Conservation (phyloP, 768 basidiomycete genomes). For the Rhodotorula babjevae region DNA sequence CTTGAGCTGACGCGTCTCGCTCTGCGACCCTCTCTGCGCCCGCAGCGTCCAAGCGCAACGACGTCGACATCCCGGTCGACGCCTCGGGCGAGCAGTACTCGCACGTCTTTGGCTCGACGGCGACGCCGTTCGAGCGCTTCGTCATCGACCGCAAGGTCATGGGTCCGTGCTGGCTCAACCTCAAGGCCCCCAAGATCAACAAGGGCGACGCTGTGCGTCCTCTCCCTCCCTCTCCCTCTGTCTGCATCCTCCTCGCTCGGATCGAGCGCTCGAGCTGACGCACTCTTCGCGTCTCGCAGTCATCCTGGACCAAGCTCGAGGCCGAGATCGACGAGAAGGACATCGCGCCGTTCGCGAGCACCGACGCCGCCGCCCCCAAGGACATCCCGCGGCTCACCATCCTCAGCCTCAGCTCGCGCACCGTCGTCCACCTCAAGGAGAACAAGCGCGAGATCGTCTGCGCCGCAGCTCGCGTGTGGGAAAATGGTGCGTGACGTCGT, state of each 20-base stretch:
- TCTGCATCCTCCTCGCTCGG: no score
- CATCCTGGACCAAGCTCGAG: slow-evolving; percentile 97
- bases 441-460: slow-evolving; percentile 94
- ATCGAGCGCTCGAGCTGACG: neutral
- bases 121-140: slow-evolving; percentile 84
- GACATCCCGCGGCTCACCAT: slow-evolving; percentile 84
- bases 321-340: slow-evolving; percentile 74
- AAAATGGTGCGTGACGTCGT: slow-evolving; percentile 53
- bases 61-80: slow-evolving; percentile 62
- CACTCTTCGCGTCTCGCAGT: slow-evolving; percentile 51
- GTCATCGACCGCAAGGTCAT: slow-evolving; percentile 95
- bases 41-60: slow-evolving; percentile 44
- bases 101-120: slow-evolving; percentile 84
- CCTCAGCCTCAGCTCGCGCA: slow-evolving; percentile 79
- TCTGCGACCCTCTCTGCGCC: no score
- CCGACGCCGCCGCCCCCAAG: slow-evolving; percentile 63
- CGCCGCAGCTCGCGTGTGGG: slow-evolving; percentile 77
- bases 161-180: slow-evolving; percentile 94
- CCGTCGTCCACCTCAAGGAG: slow-evolving; percentile 86
- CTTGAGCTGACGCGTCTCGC: no score
- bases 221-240: no score
- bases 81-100: slow-evolving; percentile 77
- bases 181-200: slow-evolving; percentile 64
- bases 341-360: slow-evolving; percentile 73
- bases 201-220: slow-evolving; percentile 70